Base-by-base conservation (phyloP, 768 basidiomycete species). In the Psilocybe tampanensis region DNA sequence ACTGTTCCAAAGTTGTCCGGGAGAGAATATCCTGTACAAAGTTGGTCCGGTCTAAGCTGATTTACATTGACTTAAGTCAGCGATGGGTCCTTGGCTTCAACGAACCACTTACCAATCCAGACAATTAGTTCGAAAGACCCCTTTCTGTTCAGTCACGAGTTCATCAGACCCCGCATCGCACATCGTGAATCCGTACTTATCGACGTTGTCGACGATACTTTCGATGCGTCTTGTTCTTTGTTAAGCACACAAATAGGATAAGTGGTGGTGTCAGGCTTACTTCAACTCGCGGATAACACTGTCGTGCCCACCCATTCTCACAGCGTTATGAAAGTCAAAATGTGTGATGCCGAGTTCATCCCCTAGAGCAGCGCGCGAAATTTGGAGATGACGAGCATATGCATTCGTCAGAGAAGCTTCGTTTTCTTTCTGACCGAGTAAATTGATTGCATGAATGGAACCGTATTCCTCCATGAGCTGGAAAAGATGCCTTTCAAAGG, bases 21-120 rank as follows among this genome's bases (percentile, higher is more conserved):
- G 95, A 96, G 43, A 98, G 77, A 64, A 97, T 94, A 66, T 98
- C 96, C 72, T 99, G 92, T 1, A 97, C 88, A 63, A 98, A 96
- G 70, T 99, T 99, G 3, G 97, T 99, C 36, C 97, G 88, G 66
- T 99, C 96, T 61, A 99, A 76, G 70, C 97, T 97, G 24, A 4
- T 17, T 26, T 3, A 64, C 47, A 58, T 13, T 39, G 17, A 24
- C 8, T 56, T 23, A 8, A 34, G 32, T 59, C 32, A 58, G 51
- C 24, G 18, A 34, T 42, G 24, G 39, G 9, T 21, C 29, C 29
- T 29, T 29, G 29, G 32, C 43, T 44, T 44, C 44, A 39, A 54
- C 12, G 11, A 41, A 17, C 32, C 13, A 17, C 73, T 60, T 65
- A 94, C 95, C 94, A 97, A 69, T 98, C 96, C 49, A 97, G 75